A percentile compares a stretch with the other conserved stretches of the same genome.
phyloP scores from a whole-genome alignment of 176 grass and related monocot species.

The Phyllostachys edulis region DNA sequence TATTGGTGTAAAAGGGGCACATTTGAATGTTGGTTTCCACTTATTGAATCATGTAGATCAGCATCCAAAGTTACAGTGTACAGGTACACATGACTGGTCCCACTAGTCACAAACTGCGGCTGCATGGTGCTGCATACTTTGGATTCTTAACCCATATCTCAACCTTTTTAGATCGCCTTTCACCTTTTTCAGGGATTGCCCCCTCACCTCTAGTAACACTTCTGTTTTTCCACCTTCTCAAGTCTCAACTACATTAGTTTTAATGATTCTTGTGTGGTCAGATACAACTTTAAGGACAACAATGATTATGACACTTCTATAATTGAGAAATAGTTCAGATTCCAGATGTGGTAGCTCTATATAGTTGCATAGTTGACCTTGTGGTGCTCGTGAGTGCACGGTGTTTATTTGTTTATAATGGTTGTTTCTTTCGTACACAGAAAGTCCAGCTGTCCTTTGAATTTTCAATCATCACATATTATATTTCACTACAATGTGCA shows the following conservation, averaged over 20 bases:
- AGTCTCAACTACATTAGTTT: not conserved
- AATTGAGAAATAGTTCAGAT: not conserved
- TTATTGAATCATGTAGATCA: not conserved
- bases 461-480: slow-evolving; percentile 1
- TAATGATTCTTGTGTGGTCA: not conserved
- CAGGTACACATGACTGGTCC: not conserved
- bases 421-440: not conserved
- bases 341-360: not conserved
- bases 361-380: not conserved
- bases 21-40: not conserved
- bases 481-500: slow-evolving; percentile 1
- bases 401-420: not conserved
- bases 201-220: not conserved
- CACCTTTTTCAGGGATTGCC: not conserved
- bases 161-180: not conserved
- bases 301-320: not conserved
- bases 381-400: not conserved
- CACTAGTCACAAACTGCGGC: not conserved
- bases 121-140: not conserved
- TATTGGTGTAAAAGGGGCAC: not conserved
- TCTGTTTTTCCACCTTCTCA: not conserved
- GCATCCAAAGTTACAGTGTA: not conserved
- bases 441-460: not conserved
- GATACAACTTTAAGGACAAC: not conserved
- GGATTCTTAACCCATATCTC: not conserved